phyloP scores from a whole-genome alignment of 2,329 filamentous ascomycete genomes.

The Pseudopyricularia javanii region DNA sequence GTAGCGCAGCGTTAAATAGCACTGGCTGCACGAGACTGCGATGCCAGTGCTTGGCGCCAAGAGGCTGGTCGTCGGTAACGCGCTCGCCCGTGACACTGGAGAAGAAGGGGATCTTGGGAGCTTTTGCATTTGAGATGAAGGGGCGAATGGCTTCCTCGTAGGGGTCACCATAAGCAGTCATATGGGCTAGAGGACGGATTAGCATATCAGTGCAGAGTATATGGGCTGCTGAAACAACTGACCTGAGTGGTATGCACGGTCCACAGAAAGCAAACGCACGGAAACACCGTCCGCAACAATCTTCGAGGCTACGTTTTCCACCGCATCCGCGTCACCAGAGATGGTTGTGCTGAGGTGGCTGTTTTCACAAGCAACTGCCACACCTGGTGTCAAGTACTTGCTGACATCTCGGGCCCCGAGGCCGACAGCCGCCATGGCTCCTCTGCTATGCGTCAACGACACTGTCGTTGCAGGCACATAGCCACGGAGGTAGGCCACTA shows the following conservation, averaged over 20 bases:
- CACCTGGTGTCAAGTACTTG: too few relatives aligned
- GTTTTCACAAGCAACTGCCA: not conserved
- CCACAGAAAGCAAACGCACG: too few relatives aligned
- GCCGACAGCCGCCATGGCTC: too few relatives aligned
- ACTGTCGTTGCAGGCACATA: too few relatives aligned
- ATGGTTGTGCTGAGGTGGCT: slow-evolving; percentile 23
- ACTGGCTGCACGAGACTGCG: slow-evolving; percentile 21
- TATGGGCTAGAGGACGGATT: too few relatives aligned
- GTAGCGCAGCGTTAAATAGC: slow-evolving; percentile 15
- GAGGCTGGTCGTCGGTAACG: not conserved
- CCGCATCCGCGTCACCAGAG: slow-evolving; percentile 21
- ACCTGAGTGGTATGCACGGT: slow-evolving; percentile 7
- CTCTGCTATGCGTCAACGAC: too few relatives aligned
- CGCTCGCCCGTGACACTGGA: not conserved
- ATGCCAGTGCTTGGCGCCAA: slow-evolving; percentile 17
- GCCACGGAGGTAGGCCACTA: too few relatives aligned
- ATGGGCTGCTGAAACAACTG: slow-evolving; percentile 5
- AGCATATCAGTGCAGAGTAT: slow-evolving; percentile 13
- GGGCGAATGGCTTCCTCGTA: not conserved
- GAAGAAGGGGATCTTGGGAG: not conserved
- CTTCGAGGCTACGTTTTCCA: too few relatives aligned
- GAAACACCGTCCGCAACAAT: too few relatives aligned
- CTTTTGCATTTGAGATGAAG: not conserved
- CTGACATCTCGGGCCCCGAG: too few relatives aligned
- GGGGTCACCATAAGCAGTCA: too few relatives aligned